A percentile compares a stretch with the other conserved stretches of the same genome.
Evolutionary conservation across 257 asterid genomes (phyloP).

Genomic region (Solanum boliviense): DNA sequence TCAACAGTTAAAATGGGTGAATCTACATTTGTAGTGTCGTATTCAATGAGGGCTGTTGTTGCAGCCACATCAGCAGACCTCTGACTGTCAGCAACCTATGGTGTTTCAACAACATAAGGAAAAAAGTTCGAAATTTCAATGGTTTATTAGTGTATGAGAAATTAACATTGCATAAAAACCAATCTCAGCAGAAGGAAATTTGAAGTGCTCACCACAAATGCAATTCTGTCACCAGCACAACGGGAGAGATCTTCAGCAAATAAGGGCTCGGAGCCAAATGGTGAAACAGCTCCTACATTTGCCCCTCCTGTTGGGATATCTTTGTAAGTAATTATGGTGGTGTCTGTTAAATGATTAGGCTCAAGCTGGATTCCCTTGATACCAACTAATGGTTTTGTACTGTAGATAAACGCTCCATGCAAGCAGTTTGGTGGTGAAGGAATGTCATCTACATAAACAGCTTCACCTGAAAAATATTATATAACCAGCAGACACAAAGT

Average conservation of each 20-base stretch:
- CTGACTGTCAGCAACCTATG: constrained; percentile 53
- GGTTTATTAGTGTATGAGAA: neutral
- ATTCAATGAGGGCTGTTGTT: constrained; percentile 29
- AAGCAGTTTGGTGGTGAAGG: constrained; percentile 64
- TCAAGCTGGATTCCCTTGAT: constrained; percentile 32
- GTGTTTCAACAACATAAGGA: neutral
- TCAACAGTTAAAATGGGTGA: constrained; percentile 64
- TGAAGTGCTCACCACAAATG: constrained; percentile 43
- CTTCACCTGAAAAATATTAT: neutral
- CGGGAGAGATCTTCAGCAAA: constrained; percentile 45
- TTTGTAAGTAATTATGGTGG: constrained; percentile 34
- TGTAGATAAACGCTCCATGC: constrained; percentile 54
- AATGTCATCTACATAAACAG: constrained; percentile 49
- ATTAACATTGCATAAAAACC: neutral
- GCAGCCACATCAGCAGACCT: constrained; percentile 52
- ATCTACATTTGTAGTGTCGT: constrained; percentile 39
- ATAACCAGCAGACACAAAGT: neutral
- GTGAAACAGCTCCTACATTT: constrained; percentile 26
- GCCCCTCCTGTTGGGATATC: constrained; percentile 59
- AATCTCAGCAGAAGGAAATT: neutral
- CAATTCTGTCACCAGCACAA: constrained; percentile 59
- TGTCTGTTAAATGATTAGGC: constrained; percentile 11
- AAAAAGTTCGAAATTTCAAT: neutral
- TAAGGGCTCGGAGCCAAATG: constrained; percentile 42
- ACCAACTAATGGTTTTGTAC: constrained; percentile 50